Conservation (phyloP, 305 asterid genomes). For the Solanum hybrid region DNA sequence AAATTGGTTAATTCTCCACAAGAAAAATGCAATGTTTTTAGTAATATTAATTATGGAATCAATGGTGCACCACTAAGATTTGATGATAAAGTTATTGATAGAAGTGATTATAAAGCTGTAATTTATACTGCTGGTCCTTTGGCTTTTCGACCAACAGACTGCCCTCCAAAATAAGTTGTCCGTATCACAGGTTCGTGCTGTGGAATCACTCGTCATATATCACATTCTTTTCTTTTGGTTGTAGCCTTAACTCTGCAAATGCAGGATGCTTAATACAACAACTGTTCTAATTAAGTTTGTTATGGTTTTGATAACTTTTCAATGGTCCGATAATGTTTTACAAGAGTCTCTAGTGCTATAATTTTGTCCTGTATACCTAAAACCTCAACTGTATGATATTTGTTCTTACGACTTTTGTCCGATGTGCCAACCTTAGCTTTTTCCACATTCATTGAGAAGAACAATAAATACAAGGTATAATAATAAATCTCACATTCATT, state of each 20-base stretch:
- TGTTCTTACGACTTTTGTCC: background rate
- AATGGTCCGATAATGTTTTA: background rate
- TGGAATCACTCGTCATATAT: background rate
- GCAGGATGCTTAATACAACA: background rate
- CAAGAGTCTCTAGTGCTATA: background rate
- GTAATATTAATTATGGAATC: conserved; percentile 65
- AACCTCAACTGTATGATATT: background rate
- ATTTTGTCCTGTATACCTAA: background rate
- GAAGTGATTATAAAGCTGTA: conserved; percentile 46
- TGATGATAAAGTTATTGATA: conserved; percentile 44
- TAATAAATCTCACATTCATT: background rate
- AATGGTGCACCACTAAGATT: conserved; percentile 54
- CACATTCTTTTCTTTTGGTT: too few relatives aligned
- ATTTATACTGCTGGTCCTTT: conserved; percentile 59
- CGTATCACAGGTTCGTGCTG: background rate
- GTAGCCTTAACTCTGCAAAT: too few relatives aligned
- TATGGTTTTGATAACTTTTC: background rate
- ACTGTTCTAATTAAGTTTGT: background rate
- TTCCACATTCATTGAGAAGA: background rate
- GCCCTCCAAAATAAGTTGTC: conserved; percentile 26
- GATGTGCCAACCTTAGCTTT: background rate
- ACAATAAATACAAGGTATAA: background rate
- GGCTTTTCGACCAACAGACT: conserved; percentile 64
- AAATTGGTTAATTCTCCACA: conserved; percentile 59
- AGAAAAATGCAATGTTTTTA: conserved; percentile 41